A percentile compares a stretch with the other conserved stretches of the same genome.
These are phyloP conservation scores for Planoprotostelium fungivorum DNA, from an alignment of 78 protist genomes.

Conservation along the genomic window DNA sequence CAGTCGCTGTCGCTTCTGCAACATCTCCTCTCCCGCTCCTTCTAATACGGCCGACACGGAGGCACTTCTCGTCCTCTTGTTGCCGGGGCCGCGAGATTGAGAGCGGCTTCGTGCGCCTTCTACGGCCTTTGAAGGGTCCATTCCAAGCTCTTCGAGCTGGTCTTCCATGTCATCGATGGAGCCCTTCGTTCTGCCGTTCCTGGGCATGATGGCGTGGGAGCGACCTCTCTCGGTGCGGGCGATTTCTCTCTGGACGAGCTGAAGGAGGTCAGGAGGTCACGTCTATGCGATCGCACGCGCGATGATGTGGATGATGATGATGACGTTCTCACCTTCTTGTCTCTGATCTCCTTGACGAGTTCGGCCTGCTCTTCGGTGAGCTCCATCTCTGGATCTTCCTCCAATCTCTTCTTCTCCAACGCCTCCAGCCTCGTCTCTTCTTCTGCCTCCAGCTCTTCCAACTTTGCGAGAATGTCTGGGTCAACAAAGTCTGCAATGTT, in stretches of 20 bases:
- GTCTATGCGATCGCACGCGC: too few species aligned
- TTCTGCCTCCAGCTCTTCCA: constrained; percentile 85
- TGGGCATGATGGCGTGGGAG: constrained; percentile 7
- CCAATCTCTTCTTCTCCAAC: constrained; percentile 6
- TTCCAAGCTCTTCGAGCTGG: background rate
- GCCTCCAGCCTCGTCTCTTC: constrained; percentile 65
- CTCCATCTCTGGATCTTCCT: constrained; percentile 8
- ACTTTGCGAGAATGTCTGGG: constrained; percentile 83
- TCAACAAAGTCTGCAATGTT: constrained; percentile 95
- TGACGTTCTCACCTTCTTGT: background rate
- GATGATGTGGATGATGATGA: background rate
- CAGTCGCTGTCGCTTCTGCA: background rate
- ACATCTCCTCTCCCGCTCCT: background rate
- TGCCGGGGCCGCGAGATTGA: background rate
- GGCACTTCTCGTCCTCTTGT: background rate
- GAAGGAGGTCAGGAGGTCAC: background rate
- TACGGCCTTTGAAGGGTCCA: background rate
- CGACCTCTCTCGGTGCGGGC: constrained; percentile 14
- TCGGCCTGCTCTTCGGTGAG: constrained; percentile 7
- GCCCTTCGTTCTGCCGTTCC: constrained; percentile 6
- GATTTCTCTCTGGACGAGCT: constrained; percentile 2
- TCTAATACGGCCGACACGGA: background rate
- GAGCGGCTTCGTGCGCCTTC: background rate
- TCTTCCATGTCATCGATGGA: background rate
- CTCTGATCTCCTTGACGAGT: constrained; percentile 4